Base-by-base conservation (phyloP, 78 protist genomes). In the Isochrysis galbana region DNA sequence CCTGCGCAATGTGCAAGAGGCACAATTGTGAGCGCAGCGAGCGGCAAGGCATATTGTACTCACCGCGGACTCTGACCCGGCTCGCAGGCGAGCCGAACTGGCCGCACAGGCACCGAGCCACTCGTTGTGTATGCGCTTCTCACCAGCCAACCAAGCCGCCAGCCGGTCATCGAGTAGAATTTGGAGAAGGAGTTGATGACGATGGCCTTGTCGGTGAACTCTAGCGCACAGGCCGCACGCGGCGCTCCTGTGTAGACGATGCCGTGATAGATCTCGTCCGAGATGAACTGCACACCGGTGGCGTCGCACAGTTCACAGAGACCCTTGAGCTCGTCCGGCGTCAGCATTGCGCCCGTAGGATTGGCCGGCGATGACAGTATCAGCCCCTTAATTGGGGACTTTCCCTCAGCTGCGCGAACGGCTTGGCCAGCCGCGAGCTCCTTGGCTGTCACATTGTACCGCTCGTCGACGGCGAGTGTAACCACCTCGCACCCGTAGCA, bases 101-200 rank as follows among this genome's bases (percentile, higher is more conserved):
- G n/a, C n/a, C n/a, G n/a, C n/a, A n/a, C n/a, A n/a, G n/a, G n/a
- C n/a, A n/a, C n/a, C n/a, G n/a, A n/a, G n/a, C n/a, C n/a, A n/a
- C n/a, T n/a, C n/a, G n/a, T n/a, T n/a, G n/a, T n/a, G n/a, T n/a
- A n/a, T n/a, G n/a, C n/a, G n/a, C n/a, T n/a, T n/a, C n/a, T n/a
- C n/a, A n/a, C 45, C 29, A 72, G 44, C 83, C 83, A 72, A 25
- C 83, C 83, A 4, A 72, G 34, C 19, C 83, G 83, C 83, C 83
- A 72, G 44, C 83, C 83, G 46, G 83, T 72, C 83, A 72, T 67
- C 23, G 23, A 26, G 77, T 67, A 23, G 77, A 3, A 19, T 36
- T 67, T 67, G 22, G 77, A 19, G 38, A 67, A 67, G 77, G 77
- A 67, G 83, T 32, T 32, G 83, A 72, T 38, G 29, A 72, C 7